Base-by-base conservation (phyloP, 805 yeast genomes). In the Clavispora fructus region DNA sequence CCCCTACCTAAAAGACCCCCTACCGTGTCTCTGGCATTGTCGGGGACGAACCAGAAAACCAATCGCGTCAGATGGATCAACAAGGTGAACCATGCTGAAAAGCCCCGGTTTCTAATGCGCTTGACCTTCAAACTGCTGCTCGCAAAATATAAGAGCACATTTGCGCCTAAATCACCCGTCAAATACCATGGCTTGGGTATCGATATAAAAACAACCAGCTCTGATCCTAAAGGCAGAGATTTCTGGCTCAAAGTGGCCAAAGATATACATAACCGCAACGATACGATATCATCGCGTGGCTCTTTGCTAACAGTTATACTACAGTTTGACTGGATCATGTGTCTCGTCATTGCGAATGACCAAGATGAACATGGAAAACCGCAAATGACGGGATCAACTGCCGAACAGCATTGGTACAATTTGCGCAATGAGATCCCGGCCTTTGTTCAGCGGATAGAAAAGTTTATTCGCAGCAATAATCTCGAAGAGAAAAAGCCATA, bases 31-130 rank as follows among this genome's bases (percentile, higher is more conserved):
- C 38, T 51, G 2, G 52, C 44, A 2, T 43, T 53, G 10, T 3
- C 44, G 16, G 46, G 41, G 33, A 7, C 23, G 37, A 27, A 40
- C 19, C 26, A 29, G 2, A 29, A 12, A 23, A 35, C 39, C n/a
- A 45, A 42, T 39, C 38, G n/a, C 30, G 55, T 57, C 14, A 57
- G 61, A 35, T 63, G 68, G 65, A 63, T 69, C 28, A 63, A 68
- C 45, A 65, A 60, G 43, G 46, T 55, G 13, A 44, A 54, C 35
- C 68, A 63, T 28, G 32, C 58, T 16, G 49, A 46, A n/a, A 51
- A 48, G 25, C 65, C 64, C 11, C 51, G 61, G 32, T 62, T 64
- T 42, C 49, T 62, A 31, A 54, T 64, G 19, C 52, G 65, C 13
- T 55, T 64, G 6, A 52, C 52, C 6, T 62, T 65, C 41, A 51